phyloP scores from a whole-genome alignment of 2,329 filamentous ascomycete genomes.

The Aspergillus brunneoviolaceus region DNA sequence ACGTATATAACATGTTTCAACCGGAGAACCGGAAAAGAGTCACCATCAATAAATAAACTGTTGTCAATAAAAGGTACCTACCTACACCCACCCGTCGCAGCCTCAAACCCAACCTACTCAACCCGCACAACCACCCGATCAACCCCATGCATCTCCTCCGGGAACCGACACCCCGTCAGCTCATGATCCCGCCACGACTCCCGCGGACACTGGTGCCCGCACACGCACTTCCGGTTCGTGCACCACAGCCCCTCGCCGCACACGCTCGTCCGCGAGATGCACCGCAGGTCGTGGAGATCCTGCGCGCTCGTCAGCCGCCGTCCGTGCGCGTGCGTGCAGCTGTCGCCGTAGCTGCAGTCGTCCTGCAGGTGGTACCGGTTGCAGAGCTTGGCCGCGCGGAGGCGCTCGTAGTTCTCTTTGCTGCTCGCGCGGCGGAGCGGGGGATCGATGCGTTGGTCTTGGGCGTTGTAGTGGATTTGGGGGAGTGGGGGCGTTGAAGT shows the following conservation, averaged over 20 bases:
- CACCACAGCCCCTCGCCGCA: conserved; percentile 32
- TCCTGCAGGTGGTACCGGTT: conserved; percentile 36
- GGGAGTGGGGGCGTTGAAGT: neutral
- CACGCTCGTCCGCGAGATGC: conserved; percentile 30
- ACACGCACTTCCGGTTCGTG: conserved; percentile 26
- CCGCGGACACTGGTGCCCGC: conserved; percentile 29
- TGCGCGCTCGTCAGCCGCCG: conserved; percentile 15
- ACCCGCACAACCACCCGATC: conserved; percentile 10
- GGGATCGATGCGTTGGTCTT: conserved; percentile 1
- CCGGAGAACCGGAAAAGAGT: too few relatives aligned
- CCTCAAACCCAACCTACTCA: neutral
- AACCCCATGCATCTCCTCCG: conserved; percentile 22
- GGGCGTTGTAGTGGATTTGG: neutral
- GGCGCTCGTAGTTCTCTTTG: neutral
- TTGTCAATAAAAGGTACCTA: neutral
- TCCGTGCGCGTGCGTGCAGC: conserved; percentile 31
- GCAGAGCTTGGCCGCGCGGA: conserved; percentile 28
- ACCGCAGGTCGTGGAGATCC: conserved; percentile 29
- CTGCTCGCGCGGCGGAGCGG: neutral
- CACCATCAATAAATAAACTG: neutral
- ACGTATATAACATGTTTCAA: too few relatives aligned
- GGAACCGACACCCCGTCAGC: conserved; percentile 23
- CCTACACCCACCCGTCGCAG: too few relatives aligned
- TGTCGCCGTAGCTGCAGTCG: conserved; percentile 15
- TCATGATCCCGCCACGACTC: conserved; percentile 10